phyloP scores from a whole-genome alignment of 495 filamentous ascomycete species.

The Thermothielavioides terrestris region DNA sequence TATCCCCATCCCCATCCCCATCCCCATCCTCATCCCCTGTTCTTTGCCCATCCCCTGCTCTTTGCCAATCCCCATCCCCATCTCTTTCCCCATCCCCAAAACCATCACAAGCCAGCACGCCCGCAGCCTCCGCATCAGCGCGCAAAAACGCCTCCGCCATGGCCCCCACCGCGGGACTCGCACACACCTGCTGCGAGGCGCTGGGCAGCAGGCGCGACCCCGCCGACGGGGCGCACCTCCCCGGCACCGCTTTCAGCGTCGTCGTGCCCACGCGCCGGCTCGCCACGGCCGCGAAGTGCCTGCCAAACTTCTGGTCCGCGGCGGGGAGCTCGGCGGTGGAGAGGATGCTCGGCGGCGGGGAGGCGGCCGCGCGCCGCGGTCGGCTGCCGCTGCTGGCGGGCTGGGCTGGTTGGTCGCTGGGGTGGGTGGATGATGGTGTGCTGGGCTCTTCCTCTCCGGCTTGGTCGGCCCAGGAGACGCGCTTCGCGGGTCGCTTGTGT shows the following conservation, averaged over 20 bases:
- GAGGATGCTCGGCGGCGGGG: slow-evolving; percentile 21
- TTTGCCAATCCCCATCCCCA: neutral
- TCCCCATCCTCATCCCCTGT: neutral
- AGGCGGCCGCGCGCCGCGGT: slow-evolving; percentile 6
- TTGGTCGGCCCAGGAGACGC: slow-evolving; percentile 24
- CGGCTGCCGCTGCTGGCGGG: neutral
- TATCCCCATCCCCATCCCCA: neutral
- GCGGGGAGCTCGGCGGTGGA: slow-evolving; percentile 3
- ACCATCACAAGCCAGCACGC: neutral
- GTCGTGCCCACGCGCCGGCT: slow-evolving; percentile 2
- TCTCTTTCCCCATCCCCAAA: neutral
- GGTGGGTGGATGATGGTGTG: neutral
- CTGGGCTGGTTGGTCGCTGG: neutral
- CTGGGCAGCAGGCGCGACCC: slow-evolving; percentile 27
- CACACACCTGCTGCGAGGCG: slow-evolving; percentile 29
- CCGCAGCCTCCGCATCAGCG: slow-evolving; percentile 5
- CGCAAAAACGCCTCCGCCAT: slow-evolving; percentile 36
- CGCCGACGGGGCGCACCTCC: neutral
- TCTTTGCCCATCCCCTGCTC: neutral
- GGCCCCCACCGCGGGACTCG: slow-evolving; percentile 29
- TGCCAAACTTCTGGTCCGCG: slow-evolving; percentile 18
- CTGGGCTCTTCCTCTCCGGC: slow-evolving; percentile 13
- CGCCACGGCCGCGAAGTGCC: slow-evolving; percentile 32
- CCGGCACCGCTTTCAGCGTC: neutral
- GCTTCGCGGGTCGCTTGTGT: slow-evolving; percentile 7